Percentiles rank a stretch among this genome's conserved stretches.
Evolutionary conservation across 139 green algal species (phyloP).

Genomic region (Diplosphaera chodatii): DNA sequence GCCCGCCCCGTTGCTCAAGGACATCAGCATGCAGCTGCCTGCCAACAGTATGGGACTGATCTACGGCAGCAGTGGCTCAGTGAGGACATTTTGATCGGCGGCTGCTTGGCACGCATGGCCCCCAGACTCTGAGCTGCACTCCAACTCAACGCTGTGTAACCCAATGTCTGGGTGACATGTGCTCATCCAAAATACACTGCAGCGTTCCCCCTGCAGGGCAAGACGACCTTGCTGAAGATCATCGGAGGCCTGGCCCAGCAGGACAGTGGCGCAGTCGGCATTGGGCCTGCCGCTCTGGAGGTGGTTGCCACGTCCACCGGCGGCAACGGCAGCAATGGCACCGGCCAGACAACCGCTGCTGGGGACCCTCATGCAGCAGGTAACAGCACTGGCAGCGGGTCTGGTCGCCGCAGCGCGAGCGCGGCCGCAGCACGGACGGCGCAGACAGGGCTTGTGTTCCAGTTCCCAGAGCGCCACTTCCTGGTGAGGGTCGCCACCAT

Average conservation of each 20-base stretch:
- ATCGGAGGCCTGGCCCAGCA: slow-evolving; percentile 23
- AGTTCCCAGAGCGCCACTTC: slow-evolving; percentile 96
- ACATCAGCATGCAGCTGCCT: slow-evolving; percentile 57
- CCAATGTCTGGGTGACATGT: too few relatives aligned
- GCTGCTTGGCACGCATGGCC: too few relatives aligned
- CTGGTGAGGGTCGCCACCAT: slow-evolving; percentile 45
- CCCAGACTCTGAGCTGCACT: too few relatives aligned
- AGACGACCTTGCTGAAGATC: slow-evolving; percentile 84
- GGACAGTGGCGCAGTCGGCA: background rate
- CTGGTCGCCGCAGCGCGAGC: background rate
- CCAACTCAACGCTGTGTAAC: too few relatives aligned
- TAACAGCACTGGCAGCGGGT: background rate
- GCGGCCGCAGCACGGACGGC: slow-evolving; percentile 15
- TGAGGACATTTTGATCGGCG: too few relatives aligned
- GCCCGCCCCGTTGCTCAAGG: slow-evolving; percentile 45
- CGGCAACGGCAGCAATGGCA: background rate
- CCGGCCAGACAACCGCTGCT: background rate
- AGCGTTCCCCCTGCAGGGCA: slow-evolving; percentile 39
- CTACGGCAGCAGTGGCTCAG: slow-evolving; percentile 66
- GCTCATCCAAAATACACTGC: too few relatives aligned
- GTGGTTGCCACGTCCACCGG: background rate
- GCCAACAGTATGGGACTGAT: slow-evolving; percentile 72
- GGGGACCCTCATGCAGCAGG: background rate
- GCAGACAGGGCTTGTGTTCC: slow-evolving; percentile 83
- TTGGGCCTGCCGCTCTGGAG: background rate